These are phyloP conservation scores for Akanthomyces uredinophilus DNA, from an alignment of 2,329 filamentous ascomycete species.

Conservation along the genomic window DNA sequence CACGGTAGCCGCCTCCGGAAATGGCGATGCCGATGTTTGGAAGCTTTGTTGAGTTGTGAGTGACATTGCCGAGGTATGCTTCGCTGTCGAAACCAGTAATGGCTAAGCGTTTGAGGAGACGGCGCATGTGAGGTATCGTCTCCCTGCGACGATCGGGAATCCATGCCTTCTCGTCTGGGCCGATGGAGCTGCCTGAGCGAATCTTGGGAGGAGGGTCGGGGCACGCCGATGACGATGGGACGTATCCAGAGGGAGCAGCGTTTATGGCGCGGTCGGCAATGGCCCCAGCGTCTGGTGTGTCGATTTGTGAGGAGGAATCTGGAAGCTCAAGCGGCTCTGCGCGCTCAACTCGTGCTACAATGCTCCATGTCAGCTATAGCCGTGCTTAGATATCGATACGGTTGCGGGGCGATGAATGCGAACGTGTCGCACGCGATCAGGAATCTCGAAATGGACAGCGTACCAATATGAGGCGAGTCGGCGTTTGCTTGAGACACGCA, in stretches of 20 bases:
- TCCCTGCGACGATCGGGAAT: conserved; percentile 60
- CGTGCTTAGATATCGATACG: not conserved
- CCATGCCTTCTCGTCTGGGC: conserved; percentile 43
- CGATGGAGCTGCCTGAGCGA: conserved; percentile 7
- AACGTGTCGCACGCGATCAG: not conserved
- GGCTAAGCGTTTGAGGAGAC: conserved; percentile 61
- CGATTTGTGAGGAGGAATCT: not conserved
- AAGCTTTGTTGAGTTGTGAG: conserved; percentile 56
- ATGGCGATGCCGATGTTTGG: conserved; percentile 65
- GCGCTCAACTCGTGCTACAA: not conserved
- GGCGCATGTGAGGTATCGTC: conserved; percentile 64
- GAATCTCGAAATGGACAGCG: not conserved
- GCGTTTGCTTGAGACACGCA: not conserved
- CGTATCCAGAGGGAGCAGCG: conserved; percentile 11
- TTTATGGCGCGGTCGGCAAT: conserved; percentile 6
- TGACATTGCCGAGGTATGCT: conserved; percentile 58
- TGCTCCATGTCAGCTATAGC: not conserved
- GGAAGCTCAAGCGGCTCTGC: not conserved
- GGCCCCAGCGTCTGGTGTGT: not conserved
- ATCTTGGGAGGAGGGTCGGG: conserved; percentile 11
- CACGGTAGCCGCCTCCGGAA: conserved; percentile 81
- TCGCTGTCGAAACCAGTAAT: conserved; percentile 66
- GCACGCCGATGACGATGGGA: not conserved
- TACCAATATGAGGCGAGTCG: conserved; percentile 3
- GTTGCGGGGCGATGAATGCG: not conserved